phyloP scores from a whole-genome alignment of 176 grass and related monocot species.

The Puya raimondii region DNA sequence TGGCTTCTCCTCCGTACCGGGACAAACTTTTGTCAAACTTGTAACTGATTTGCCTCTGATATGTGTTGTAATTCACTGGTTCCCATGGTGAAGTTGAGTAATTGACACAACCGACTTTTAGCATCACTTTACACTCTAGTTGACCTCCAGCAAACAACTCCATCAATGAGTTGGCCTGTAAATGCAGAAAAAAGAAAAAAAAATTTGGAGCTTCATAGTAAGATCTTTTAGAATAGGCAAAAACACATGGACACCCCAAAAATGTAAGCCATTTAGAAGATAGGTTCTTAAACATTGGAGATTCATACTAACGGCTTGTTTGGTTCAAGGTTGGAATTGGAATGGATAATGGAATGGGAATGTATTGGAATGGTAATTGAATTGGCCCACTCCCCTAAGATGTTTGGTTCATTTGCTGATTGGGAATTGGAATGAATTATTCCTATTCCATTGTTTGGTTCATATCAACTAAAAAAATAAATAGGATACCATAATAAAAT shows the following conservation, averaged over 20 bases:
- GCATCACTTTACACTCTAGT: slow-evolving; percentile 76
- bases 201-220: slow-evolving; percentile 13
- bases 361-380: too few species aligned
- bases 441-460: too few species aligned
- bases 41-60: slow-evolving; percentile 65
- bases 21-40: slow-evolving; percentile 70
- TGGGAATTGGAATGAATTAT: too few species aligned
- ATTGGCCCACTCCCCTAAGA: too few species aligned
- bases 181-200: not conserved
- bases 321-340: too few species aligned
- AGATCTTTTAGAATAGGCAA: slow-evolving; percentile 7
- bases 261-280: too few species aligned
- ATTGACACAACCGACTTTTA: slow-evolving; percentile 65
- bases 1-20: slow-evolving; percentile 59
- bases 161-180: slow-evolving; percentile 62
- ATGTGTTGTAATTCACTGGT: slow-evolving; percentile 49
- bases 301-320: too few species aligned
- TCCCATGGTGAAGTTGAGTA: slow-evolving; percentile 67
- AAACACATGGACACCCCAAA: too few species aligned
- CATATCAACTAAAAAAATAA: too few species aligned
- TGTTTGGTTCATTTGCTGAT: too few species aligned
- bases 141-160: slow-evolving; percentile 58
- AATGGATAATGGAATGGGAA: too few species aligned
- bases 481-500: too few species aligned
- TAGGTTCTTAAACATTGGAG: not conserved